Evolutionary conservation across 2,329 filamentous ascomycete species (phyloP), one percentile per base, ranked within the genome.

Genomic region (Madurella mycetomatis): DNA sequence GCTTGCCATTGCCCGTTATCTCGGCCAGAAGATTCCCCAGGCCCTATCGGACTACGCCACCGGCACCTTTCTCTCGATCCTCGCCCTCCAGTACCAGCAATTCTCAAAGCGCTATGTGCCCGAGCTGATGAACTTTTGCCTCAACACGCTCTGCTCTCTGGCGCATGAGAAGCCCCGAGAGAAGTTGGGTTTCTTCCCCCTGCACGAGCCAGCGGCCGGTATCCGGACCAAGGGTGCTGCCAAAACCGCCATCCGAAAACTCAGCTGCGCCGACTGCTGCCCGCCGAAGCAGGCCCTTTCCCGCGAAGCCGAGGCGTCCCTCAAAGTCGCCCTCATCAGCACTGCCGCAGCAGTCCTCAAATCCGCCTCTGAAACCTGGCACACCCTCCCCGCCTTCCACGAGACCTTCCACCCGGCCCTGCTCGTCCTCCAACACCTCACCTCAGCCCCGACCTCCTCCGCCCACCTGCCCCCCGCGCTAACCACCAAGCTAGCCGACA

Each of bases 41-140:
- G 76, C 74, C 8, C 70, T 90, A 4, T 73, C 78, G 8, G 88
- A 94, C 61, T 81, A 89, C 56, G 81, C 83, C 3, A 85, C 78
- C 2, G 94, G 94, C 11, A 82, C 85, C 9, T 96, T 90, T 67
- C 73, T 95, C n/a, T 83, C 84, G 32, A 88, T 88, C 18, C 75
- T 97, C 39, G 85, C 83, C 48, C 70, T 96, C 30, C 86, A 92
- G 67, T 97, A 95, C 70, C 90, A 96, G 71, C 76, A 78, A 37
- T 75, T 92, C 7, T 86, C 92, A 5, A 94, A 91, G 74, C 81
- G 94, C 64, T 96, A 92, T 70, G 79, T 96, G 45, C 94, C 94
- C 0, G 94, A 99, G 71, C 80, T 92, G 32, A 77, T 95, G 62
- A 90, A 90, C 67, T 96, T 91, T 68, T 80, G 83, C 25, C 73